Evolutionary conservation across 345 rosid genomes (phyloP).

Genomic region (Diplotaxis tenuifolia): DNA sequence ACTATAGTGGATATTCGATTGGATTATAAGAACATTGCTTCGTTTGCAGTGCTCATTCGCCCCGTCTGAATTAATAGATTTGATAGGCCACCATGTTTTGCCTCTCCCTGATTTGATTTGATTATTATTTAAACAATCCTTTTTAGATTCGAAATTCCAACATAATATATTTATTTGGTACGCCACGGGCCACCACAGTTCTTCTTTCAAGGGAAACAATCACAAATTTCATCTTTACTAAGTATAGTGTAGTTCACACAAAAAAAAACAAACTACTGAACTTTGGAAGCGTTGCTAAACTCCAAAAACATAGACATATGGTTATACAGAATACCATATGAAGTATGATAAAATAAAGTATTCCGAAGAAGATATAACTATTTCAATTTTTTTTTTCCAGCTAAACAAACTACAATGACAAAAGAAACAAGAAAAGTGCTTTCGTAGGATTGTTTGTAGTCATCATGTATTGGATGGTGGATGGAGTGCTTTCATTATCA

Average conservation of each 20-base stretch:
- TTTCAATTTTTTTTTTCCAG: too few relatives aligned
- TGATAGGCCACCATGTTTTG: conserved; percentile 32
- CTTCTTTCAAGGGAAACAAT: not conserved
- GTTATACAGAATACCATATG: too few relatives aligned
- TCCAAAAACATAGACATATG: too few relatives aligned
- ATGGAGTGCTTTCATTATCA: conserved; percentile 31
- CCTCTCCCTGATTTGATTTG: conserved; percentile 13
- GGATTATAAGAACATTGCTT: conserved; percentile 17
- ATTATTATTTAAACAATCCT: not conserved
- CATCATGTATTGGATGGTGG: conserved; percentile 23
- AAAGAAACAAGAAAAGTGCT: conserved; percentile 23
- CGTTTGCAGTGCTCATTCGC: conserved; percentile 14
- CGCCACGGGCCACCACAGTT: not conserved
- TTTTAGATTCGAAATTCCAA: not conserved
- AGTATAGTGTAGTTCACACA: too few relatives aligned
- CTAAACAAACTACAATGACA: conserved; percentile 7
- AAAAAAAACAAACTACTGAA: not conserved
- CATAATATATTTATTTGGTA: not conserved
- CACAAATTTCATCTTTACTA: not conserved
- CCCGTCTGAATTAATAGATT: conserved; percentile 25
- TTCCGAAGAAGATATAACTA: too few relatives aligned
- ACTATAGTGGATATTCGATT: conserved; percentile 19
- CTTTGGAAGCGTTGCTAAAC: not conserved
- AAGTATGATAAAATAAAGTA: too few relatives aligned
- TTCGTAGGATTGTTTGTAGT: conserved; percentile 13